phyloP scores from a whole-genome alignment of 768 basidiomycete genomes.

The Lepiota brunneoincarnata region DNA sequence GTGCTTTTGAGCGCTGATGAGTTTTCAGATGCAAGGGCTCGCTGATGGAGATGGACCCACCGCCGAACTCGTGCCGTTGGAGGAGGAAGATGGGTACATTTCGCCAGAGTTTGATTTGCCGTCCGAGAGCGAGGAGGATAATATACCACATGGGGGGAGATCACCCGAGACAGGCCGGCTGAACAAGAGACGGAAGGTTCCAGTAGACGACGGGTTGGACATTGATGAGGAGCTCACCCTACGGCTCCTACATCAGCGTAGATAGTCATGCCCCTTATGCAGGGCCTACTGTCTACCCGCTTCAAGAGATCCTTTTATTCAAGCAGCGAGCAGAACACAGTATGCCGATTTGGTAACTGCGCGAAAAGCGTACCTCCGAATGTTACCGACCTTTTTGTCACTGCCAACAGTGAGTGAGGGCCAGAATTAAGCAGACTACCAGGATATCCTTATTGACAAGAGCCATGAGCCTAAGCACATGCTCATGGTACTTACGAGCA shows the following conservation, averaged over 20 bases:
- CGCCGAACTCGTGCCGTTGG: slow-evolving; percentile 30
- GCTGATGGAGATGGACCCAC: slow-evolving; percentile 29
- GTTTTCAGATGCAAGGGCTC: slow-evolving; percentile 23
- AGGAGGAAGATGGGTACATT: slow-evolving; percentile 64
- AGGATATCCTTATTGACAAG: no score
- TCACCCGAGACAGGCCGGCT: slow-evolving; percentile 6
- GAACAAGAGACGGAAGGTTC: slow-evolving; percentile 14
- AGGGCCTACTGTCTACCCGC: neutral
- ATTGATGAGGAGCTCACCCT: slow-evolving; percentile 59
- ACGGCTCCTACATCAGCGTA: slow-evolving; percentile 36
- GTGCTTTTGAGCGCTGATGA: slow-evolving; percentile 11
- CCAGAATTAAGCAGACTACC: no score
- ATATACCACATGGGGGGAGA: slow-evolving; percentile 26
- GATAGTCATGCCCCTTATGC: neutral
- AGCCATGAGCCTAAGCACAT: no score
- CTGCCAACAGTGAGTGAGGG: no score
- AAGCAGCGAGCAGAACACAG: no score
- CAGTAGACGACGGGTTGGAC: slow-evolving; percentile 22
- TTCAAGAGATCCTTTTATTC: neutral
- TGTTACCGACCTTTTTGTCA: no score
- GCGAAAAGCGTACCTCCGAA: no score
- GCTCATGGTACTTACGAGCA: no score
- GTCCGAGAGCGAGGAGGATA: slow-evolving; percentile 30
- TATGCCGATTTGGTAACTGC: no score
- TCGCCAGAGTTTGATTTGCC: slow-evolving; percentile 68